phyloP scores from a whole-genome alignment of 768 basidiomycete species.

The Boletus reticulatus region DNA sequence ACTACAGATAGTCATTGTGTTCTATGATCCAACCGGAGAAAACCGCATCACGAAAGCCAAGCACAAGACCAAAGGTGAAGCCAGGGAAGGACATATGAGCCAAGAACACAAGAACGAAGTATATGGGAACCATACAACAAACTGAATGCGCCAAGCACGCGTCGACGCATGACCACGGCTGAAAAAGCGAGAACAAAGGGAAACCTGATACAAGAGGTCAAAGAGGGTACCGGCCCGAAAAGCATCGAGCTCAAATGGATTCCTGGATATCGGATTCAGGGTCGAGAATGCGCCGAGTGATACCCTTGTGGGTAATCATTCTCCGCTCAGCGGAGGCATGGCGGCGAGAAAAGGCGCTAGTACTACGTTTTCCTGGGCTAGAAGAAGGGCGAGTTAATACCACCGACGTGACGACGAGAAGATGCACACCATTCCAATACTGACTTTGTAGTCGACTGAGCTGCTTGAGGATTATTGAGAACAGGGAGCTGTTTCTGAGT shows the following conservation, averaged over 20 bases:
- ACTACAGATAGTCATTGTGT: no score
- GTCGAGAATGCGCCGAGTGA: conserved; percentile 11
- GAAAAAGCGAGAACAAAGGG: background rate
- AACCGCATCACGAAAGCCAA: no score
- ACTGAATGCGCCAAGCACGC: conserved; percentile 3
- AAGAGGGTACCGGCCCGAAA: background rate
- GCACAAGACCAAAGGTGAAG: no score
- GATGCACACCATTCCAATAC: conserved; percentile 10
- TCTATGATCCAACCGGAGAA: no score
- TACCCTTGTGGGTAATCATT: conserved; percentile 2
- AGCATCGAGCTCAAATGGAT: conserved; percentile 6
- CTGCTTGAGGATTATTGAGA: background rate
- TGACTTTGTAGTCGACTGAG: background rate
- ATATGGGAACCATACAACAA: background rate
- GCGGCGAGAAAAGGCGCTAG: conserved; percentile 7
- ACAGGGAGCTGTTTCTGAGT: conserved; percentile 26
- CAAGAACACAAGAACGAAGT: no score
- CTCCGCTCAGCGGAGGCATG: conserved; percentile 1
- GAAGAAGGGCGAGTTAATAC: background rate
- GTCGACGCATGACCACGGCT: conserved; percentile 9
- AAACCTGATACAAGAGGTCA: background rate
- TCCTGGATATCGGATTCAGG: conserved; percentile 11
- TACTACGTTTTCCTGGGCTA: conserved; percentile 2
- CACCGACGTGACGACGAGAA: background rate
- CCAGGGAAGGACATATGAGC: no score